Base-by-base conservation (phyloP, 495 filamentous ascomycete species). In the Parathielavia appendiculata region DNA sequence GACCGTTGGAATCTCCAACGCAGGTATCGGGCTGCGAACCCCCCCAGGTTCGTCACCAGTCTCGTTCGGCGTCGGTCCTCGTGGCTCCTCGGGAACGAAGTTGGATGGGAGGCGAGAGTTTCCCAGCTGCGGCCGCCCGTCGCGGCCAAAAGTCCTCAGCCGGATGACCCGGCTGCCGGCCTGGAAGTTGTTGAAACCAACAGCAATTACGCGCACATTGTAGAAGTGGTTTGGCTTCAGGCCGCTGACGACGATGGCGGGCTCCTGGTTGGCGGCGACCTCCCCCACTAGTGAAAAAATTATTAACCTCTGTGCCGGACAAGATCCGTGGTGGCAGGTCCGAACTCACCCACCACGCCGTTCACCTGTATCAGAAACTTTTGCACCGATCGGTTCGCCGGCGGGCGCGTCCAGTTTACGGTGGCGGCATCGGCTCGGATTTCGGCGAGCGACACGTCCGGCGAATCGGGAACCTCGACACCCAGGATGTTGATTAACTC, bases 351-450 rank as follows among this genome's bases (percentile, higher is more conserved):
- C 75, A 91, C 91, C 36, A 90, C 84, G 36, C 92, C 92, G 67
- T 98, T 97, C 54, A 97, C 84, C 63, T 95, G 89, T 39, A 98
- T 91, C 22, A 92, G 82, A 68, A 95, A 90, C 73, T 91, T 93
- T 14, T 87, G 79, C 51, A 92, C 87, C 13, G 88, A 86, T 57
- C 88, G 86, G 54, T 85, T 86, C 66, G 84, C 81, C 43, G 88
- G 85, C 1, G 88, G 86, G 51, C 88, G 81, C 53, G 90, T 91
- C 91, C 92, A 97, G 65, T 92, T 91, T 16, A 98, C 79, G n/a
- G 90, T 86, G 30, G 95, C 87, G 44, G 89, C 88, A 65, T 92
- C 89, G 26, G 90, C 78, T 51, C 86, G 87, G 58, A 98, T 90
- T 50, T 88, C 90, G 51, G 92, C 91, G n/a, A 98, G 80, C 34